These are phyloP conservation scores for Poterioochromonas sp. DNA, from an alignment of 352 stramenopile species.

Conservation along the genomic window DNA sequence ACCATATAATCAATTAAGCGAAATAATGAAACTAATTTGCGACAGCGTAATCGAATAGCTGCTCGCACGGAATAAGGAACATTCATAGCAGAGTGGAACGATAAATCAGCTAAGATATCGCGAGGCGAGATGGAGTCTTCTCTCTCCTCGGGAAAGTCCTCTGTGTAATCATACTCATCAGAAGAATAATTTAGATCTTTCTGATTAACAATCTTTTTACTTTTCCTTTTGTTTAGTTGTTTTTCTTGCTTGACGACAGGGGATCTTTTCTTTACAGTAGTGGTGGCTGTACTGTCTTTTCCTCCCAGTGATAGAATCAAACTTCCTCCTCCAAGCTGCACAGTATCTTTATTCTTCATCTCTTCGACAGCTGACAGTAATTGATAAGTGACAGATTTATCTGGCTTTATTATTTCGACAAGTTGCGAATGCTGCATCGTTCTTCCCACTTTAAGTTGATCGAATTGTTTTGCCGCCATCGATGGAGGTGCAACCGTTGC, in stretches of 20 bases:
- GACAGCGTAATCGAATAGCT: not conserved
- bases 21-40: not conserved
- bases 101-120: not conserved
- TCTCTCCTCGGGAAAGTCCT: not conserved
- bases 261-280: not conserved
- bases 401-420: too few species aligned
- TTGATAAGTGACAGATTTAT: too few species aligned
- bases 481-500: not conserved
- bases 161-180: not conserved
- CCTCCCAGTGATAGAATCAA: too few species aligned
- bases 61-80: not conserved
- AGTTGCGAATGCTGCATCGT: too few species aligned
- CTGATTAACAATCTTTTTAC: not conserved
- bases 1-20: constrained; percentile 22
- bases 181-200: not conserved
- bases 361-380: too few species aligned
- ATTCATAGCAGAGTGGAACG: not conserved
- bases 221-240: not conserved
- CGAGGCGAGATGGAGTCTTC: not conserved
- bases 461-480: too few species aligned
- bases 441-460: too few species aligned
- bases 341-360: too few species aligned
- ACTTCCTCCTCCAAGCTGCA: too few species aligned
- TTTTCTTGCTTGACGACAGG: not conserved
- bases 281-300: too few species aligned